Evolutionary conservation across 352 stramenopile genomes (phyloP).

Genomic region (Pythium dissotocum): DNA sequence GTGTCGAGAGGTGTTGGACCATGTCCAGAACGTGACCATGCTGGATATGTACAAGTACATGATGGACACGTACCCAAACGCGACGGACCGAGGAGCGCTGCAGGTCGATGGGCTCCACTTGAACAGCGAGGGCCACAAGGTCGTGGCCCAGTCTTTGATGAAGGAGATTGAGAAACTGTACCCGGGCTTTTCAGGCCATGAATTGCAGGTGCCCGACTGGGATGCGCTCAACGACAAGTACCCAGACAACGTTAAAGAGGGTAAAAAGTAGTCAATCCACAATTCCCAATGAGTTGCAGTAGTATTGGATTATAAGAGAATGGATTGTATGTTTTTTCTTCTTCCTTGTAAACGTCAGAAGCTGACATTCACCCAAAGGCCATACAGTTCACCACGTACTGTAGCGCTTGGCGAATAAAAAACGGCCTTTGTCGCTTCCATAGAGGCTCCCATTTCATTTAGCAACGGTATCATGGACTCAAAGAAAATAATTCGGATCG

Average conservation of each 20-base stretch:
- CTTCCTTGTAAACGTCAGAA: too few relatives aligned
- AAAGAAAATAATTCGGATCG: too few relatives aligned
- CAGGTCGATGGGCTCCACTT: conserved; percentile 23
- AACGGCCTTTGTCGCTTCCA: too few relatives aligned
- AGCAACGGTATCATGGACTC: too few relatives aligned
- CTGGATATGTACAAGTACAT: conserved; percentile 17
- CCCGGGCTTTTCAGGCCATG: not conserved
- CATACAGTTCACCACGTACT: too few relatives aligned
- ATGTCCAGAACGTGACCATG: not conserved
- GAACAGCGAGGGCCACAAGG: not conserved
- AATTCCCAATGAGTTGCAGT: too few relatives aligned
- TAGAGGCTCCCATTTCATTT: too few relatives aligned
- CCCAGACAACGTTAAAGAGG: not conserved
- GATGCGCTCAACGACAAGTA: conserved; percentile 1
- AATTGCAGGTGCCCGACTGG: conserved; percentile 13
- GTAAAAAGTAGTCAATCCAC: too few relatives aligned
- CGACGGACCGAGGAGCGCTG: not conserved
- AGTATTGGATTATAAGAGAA: too few relatives aligned
- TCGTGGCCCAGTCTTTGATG: conserved; percentile 9
- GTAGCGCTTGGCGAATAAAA: too few relatives aligned
- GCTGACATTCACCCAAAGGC: too few relatives aligned
- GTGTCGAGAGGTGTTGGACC: conserved; percentile 3
- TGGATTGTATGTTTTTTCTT: too few relatives aligned
- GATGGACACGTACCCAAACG: conserved; percentile 12
- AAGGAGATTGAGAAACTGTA: not conserved